These are phyloP conservation scores for Tubosaeta sp. DNA, from an alignment of 768 basidiomycete genomes.

Conservation along the genomic window DNA sequence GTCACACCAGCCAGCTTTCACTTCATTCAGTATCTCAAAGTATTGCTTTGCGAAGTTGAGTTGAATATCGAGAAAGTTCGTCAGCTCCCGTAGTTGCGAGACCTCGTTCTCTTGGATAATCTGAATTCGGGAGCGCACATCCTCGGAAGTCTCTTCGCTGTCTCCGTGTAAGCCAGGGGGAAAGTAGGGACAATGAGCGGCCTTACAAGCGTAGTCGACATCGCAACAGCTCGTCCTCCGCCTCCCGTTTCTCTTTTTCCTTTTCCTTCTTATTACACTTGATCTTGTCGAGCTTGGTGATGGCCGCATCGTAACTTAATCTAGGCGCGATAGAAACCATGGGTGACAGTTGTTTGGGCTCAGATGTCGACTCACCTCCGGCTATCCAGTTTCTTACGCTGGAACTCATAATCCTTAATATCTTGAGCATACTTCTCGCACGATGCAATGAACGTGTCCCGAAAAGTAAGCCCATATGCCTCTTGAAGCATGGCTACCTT, in stretches of 20 bases:
- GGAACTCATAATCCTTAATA: constrained; percentile 77
- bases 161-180: constrained; percentile 6
- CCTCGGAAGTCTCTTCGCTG: constrained; percentile 85
- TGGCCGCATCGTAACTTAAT: constrained; percentile 72
- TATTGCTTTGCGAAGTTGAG: constrained; percentile 71
- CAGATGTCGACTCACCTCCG: constrained; percentile 49
- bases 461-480: constrained; percentile 66
- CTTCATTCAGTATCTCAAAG: constrained; percentile 66
- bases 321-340: constrained; percentile 33
- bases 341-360: background rate
- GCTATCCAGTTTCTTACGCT: constrained; percentile 85
- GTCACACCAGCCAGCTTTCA: constrained; percentile 62
- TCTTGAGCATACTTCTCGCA: constrained; percentile 63
- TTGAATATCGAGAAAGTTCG: constrained; percentile 67
- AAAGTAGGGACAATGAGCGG: background rate
- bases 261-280: constrained; percentile 78
- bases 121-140: constrained; percentile 76
- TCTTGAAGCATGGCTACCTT: constrained; percentile 84
- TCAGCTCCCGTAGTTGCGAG: constrained; percentile 66
- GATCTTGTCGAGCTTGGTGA: constrained; percentile 62
- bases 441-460: constrained; percentile 67
- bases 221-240: constrained; percentile 75
- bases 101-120: constrained; percentile 78
- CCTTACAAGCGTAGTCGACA: constrained; percentile 74
- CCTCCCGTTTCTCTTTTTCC: constrained; percentile 65